Evolutionary conservation across 2,329 filamentous ascomycete species (phyloP), one percentile per base, ranked within the genome.

Genomic region (Sordariomycetes sp.): DNA sequence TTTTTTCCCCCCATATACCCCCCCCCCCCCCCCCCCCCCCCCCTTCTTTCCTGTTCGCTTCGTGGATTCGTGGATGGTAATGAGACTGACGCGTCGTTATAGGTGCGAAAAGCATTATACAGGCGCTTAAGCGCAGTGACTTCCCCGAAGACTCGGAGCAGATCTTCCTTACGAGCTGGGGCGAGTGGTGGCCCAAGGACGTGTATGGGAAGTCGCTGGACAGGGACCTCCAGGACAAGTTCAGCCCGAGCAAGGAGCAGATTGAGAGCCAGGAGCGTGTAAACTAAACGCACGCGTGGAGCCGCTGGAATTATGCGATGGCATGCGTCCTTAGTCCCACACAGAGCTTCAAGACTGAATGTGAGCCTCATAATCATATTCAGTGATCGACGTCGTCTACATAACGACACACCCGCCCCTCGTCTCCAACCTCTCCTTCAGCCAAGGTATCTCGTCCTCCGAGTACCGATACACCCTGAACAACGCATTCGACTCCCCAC

Each of bases 161-260:
- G 55, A 76, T 80, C 57, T 80, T 80, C 64, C 62, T 81, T 52
- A 79, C 76, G 0, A 79, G 76, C 61, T 79, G 76, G 77, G 77
- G 77, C 1, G 76, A 80, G 66, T 81, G 76, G 76, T 80, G 77
- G 76, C 62, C 68, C 15, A 77, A 72, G 63, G 68, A 72, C 3
- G 67, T 73, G 2, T 73, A 73, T 55, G 68, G 62, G 13, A 65
- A 68, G 57, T 67, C 67, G 1, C 65, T 78, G 2, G 74, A 80
- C 56, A 71, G 72, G 65, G 60, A 61, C 1, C 67, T 80, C 2
- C 77, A 80, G 67, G 70, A 79, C 45, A 78, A 76, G 62, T 80
- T 76, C 76, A 75, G 66, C 25, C 74, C 73, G 0, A 71, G 68
- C 53, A 72, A 72, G 63, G 74, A 77, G 50, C 66, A 74, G 34